These are phyloP conservation scores for Taiwanofungus camphoratus DNA, from an alignment of 1,284 basidiomycete genomes.

Conservation along the genomic window DNA sequence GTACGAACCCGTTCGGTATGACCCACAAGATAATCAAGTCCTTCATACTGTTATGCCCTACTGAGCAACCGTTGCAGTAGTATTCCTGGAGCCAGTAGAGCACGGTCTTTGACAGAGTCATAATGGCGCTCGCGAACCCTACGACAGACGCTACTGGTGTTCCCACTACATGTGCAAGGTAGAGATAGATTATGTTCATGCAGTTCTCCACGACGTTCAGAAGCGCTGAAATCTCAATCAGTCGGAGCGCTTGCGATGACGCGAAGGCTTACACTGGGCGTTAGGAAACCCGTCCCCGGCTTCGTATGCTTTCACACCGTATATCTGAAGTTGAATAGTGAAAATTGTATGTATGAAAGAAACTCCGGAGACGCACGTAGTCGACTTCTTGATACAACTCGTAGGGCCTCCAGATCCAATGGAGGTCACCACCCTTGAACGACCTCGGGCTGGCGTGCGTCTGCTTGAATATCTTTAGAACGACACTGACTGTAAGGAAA, in stretches of 20 bases:
- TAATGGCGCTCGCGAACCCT: constrained; percentile 65
- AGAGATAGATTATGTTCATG: constrained; percentile 74
- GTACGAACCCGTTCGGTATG: constrained; percentile 71
- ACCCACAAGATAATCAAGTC: constrained; percentile 63
- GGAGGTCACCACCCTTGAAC: constrained; percentile 75
- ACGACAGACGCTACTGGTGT: constrained; percentile 66
- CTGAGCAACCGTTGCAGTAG: constrained; percentile 63
- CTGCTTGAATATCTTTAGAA: not conserved
- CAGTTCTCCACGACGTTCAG: constrained; percentile 79
- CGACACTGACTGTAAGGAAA: not conserved
- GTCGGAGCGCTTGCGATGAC: constrained; percentile 5
- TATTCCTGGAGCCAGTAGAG: constrained; percentile 81
- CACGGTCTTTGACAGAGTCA: constrained; percentile 83
- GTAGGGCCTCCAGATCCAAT: constrained; percentile 88
- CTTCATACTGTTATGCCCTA: constrained; percentile 65
- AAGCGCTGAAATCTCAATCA: constrained; percentile 42
- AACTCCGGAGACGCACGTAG: constrained; percentile 33
- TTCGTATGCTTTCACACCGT: constrained; percentile 62
- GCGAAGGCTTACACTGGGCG: constrained; percentile 64
- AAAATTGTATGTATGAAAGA: constrained; percentile 3
- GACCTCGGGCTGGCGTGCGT: constrained; percentile 43
- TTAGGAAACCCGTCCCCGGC: constrained; percentile 77
- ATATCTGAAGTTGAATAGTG: constrained; percentile 43
- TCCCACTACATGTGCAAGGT: constrained; percentile 56
- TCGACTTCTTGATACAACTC: constrained; percentile 72